Evolutionary conservation across 2,329 filamentous ascomycete genomes (phyloP).

Genomic region (Aspergillus versicolor): DNA sequence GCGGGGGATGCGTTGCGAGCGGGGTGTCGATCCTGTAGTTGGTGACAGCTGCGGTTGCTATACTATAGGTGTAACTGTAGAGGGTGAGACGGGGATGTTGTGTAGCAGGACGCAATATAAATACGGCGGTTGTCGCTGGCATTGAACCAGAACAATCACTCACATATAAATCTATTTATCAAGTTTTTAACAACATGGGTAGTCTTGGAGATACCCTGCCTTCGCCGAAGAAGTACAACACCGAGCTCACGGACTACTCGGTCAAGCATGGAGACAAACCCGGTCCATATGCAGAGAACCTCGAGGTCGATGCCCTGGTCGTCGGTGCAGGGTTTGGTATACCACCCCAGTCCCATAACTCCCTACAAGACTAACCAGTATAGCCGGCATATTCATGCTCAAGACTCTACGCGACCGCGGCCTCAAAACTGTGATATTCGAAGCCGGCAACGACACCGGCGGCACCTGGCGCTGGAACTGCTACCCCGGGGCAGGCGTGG

Average conservation of each 20-base stretch:
- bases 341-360: no score
- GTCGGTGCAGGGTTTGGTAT: conserved; percentile 4
- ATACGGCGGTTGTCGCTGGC: not conserved
- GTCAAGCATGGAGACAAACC: not conserved
- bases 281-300: not conserved
- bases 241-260: not conserved
- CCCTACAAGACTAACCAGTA: no score
- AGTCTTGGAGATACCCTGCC: not conserved
- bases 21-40: no score
- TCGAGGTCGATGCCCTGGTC: conserved; percentile 2
- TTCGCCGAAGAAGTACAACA: not conserved
- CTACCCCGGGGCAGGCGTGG: conserved; percentile 56
- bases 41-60: no score
- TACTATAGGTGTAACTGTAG: no score
- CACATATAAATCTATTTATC: no score
- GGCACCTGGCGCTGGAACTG: conserved; percentile 59
- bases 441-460: conserved; percentile 52
- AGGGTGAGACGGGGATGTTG: not conserved
- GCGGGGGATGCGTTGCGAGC: no score
- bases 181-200: not conserved
- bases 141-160: no score
- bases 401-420: conserved; percentile 54
- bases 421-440: conserved; percentile 50
- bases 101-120: not conserved
- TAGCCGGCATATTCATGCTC: conserved; percentile 49